A percentile compares a stretch with the other conserved stretches of the same genome.
Evolutionary conservation across 2,329 filamentous ascomycete genomes (phyloP).

Genomic region (Diaporthe caulivora): DNA sequence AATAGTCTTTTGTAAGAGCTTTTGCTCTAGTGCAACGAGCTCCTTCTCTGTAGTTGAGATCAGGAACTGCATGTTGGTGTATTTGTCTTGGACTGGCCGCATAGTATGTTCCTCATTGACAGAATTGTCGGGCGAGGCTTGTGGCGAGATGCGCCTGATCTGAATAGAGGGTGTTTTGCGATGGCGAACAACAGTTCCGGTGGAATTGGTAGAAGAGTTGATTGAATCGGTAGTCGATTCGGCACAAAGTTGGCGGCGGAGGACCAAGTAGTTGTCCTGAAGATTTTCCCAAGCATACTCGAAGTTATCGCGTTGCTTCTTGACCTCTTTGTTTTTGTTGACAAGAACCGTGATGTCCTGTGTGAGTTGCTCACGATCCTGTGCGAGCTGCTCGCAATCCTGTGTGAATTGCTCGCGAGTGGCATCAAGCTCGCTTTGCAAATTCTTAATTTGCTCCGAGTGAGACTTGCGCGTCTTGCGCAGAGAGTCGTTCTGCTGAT

Average conservation of each 20-base stretch:
- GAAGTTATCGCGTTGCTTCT: conserved; percentile 44
- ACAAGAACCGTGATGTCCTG: conserved; percentile 42
- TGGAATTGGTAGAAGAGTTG: conserved; percentile 54
- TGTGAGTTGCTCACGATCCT: conserved; percentile 38
- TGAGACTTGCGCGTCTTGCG: conserved; percentile 42
- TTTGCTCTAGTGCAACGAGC: conserved; percentile 79
- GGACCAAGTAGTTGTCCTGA: conserved; percentile 43
- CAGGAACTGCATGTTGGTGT: conserved; percentile 81
- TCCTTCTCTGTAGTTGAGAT: conserved; percentile 87
- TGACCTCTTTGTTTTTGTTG: conserved; percentile 40
- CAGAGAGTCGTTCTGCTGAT: conserved; percentile 46
- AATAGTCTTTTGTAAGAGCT: conserved; percentile 72
- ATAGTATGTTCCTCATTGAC: conserved; percentile 69
- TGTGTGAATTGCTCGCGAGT: conserved; percentile 43
- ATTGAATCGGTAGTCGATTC: conserved; percentile 45
- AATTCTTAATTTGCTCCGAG: conserved; percentile 33
- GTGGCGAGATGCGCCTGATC: conserved; percentile 54
- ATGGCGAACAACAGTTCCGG: conserved; percentile 69
- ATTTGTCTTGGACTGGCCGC: conserved; percentile 77
- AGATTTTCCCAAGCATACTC: conserved; percentile 44
- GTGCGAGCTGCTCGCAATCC: conserved; percentile 44
- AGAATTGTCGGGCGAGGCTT: background rate
- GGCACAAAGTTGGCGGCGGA: conserved; percentile 43
- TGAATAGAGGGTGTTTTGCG: conserved; percentile 72
- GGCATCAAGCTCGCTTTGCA: conserved; percentile 40